Conservation (phyloP, 192 early-diverging fungal species). For the Tieghemiomyces parasiticus region DNA sequence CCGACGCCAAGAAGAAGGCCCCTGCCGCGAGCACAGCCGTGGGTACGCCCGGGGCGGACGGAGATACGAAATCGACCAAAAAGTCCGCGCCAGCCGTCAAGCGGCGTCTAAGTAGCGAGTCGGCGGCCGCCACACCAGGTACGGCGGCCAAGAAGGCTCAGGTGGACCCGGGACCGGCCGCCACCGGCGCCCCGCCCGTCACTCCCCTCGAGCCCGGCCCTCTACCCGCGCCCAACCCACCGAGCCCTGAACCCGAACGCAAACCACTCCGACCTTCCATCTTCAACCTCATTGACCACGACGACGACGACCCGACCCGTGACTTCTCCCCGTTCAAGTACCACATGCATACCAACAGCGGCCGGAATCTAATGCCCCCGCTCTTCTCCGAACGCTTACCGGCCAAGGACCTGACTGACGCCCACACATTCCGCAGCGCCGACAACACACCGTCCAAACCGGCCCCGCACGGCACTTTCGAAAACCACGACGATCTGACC, state of each 20-base stretch:
- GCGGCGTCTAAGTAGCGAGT: background rate
- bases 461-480: background rate
- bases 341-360: background rate
- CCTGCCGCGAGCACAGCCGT: background rate
- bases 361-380: background rate
- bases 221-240: background rate
- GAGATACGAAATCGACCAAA: background rate
- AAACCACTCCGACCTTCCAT: conserved; percentile 4
- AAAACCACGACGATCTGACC: background rate
- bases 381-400: background rate
- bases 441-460: conserved; percentile 4
- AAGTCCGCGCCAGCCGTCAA: background rate
- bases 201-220: background rate
- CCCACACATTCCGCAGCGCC: background rate
- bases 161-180: too few relatives aligned
- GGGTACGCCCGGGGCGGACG: background rate
- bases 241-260: conserved; percentile 1
- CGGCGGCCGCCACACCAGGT: background rate
- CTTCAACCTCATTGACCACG: conserved; percentile 3
- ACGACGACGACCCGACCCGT: background rate
- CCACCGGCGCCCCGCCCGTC: too few relatives aligned
- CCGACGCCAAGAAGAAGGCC: background rate
- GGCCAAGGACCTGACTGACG: background rate
- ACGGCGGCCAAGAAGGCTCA: too few relatives aligned
- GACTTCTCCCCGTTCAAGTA: conserved; percentile 2